These are phyloP conservation scores for Backusella tuberculispora DNA, from an alignment of 192 early-diverging fungal species.

Conservation along the genomic window DNA sequence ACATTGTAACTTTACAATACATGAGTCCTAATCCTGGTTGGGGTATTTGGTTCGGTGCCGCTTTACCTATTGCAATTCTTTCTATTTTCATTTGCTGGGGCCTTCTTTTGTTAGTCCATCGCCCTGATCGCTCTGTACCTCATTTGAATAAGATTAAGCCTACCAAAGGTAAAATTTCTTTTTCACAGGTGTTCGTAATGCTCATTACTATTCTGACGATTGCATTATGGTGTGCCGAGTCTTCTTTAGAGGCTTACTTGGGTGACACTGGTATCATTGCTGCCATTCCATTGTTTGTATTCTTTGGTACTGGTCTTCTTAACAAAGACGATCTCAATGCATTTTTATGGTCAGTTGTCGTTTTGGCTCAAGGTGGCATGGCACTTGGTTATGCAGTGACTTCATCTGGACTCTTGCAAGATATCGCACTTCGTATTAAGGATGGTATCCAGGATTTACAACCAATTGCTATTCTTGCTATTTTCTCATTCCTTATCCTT, in stretches of 20 bases:
- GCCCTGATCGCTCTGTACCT: slow-evolving; percentile 55
- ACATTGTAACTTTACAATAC: slow-evolving; percentile 74
- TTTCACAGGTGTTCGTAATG: slow-evolving; percentile 61
- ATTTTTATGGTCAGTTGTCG: slow-evolving; percentile 61
- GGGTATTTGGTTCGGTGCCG: slow-evolving; percentile 72
- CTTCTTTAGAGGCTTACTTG: slow-evolving; percentile 55
- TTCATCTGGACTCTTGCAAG: slow-evolving; percentile 65
- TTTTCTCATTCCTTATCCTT: slow-evolving; percentile 66
- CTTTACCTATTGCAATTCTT: slow-evolving; percentile 67
- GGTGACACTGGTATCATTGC: slow-evolving; percentile 82
- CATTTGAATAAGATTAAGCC: slow-evolving; percentile 49
- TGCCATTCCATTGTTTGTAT: slow-evolving; percentile 71
- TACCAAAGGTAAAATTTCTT: slow-evolving; percentile 44
- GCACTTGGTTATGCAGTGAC: slow-evolving; percentile 77
- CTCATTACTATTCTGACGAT: slow-evolving; percentile 66
- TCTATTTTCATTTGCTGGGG: slow-evolving; percentile 69
- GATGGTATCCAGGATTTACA: slow-evolving; percentile 55
- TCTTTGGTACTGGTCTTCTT: slow-evolving; percentile 73
- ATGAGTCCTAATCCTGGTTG: slow-evolving; percentile 74
- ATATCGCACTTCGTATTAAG: slow-evolving; percentile 64
- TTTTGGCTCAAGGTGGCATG: slow-evolving; percentile 79
- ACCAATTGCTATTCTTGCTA: slow-evolving; percentile 58
- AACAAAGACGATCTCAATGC: slow-evolving; percentile 79
- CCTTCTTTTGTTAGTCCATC: slow-evolving; percentile 64
- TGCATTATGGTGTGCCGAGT: slow-evolving; percentile 72